Evolutionary conservation across 2,329 filamentous ascomycete species (phyloP).

Genomic region (Tolypocladium tropicale): DNA sequence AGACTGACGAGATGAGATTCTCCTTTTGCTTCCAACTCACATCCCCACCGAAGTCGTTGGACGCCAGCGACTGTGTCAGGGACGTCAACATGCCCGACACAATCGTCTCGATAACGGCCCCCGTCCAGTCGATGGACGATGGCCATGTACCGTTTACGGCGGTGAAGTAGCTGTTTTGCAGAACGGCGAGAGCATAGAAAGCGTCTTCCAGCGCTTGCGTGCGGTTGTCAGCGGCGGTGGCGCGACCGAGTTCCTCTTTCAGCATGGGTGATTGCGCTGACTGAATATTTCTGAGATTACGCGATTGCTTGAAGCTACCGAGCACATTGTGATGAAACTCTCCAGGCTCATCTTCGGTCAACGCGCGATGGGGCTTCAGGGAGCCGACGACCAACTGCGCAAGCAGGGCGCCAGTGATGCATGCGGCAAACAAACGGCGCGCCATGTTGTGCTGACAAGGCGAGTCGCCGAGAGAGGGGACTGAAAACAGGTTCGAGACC

Average conservation of each 20-base stretch:
- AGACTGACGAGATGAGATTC: slow-evolving; percentile 76
- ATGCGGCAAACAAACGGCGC: background rate
- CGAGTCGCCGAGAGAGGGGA: background rate
- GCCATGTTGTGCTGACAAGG: background rate
- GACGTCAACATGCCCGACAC: slow-evolving; percentile 62
- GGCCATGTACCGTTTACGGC: slow-evolving; percentile 76
- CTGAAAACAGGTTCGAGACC: no score
- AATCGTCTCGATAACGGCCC: slow-evolving; percentile 72
- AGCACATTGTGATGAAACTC: no score
- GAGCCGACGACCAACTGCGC: background rate
- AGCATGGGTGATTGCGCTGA: background rate
- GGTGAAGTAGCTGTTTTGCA: slow-evolving; percentile 72
- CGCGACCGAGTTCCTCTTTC: no score
- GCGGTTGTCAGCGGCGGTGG: background rate
- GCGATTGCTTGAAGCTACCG: no score
- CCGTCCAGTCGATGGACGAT: slow-evolving; percentile 84
- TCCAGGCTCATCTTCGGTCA: no score
- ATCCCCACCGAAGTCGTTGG: slow-evolving; percentile 23
- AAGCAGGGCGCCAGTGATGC: background rate
- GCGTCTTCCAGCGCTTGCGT: slow-evolving; percentile 33
- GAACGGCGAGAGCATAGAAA: slow-evolving; percentile 56
- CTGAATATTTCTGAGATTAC: background rate
- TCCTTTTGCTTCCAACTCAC: slow-evolving; percentile 43
- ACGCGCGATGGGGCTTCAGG: background rate
- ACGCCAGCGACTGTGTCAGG: slow-evolving; percentile 50